These are phyloP conservation scores for Termitomyces sp. DNA, from an alignment of 768 basidiomycete species.

Conservation along the genomic window DNA sequence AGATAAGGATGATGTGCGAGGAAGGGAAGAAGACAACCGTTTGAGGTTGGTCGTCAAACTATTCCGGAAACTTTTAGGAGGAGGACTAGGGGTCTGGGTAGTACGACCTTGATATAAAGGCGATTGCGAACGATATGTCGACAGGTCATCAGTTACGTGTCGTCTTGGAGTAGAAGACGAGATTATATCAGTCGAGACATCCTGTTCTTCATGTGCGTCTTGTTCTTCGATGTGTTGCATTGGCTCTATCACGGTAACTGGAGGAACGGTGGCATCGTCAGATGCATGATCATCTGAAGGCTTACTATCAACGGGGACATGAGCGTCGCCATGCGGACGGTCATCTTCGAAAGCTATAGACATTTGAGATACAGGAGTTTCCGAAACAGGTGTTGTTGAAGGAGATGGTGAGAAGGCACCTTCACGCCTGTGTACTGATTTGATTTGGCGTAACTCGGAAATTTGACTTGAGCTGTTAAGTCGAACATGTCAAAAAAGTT, in stretches of 20 bases:
- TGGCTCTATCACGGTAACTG: conserved; percentile 31
- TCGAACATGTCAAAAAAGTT: conserved; percentile 5
- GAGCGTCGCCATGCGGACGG: conserved; percentile 4
- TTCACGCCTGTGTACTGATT: conserved; percentile 46
- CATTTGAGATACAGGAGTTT: conserved; percentile 6
- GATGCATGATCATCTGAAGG: not conserved
- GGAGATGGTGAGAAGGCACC: conserved; percentile 56
- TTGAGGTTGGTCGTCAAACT: conserved; percentile 41
- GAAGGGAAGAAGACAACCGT: conserved; percentile 48
- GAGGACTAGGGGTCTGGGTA: conserved; percentile 34
- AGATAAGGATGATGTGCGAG: conserved; percentile 61
- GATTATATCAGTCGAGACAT: conserved; percentile 9
- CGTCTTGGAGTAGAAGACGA: conserved; percentile 8
- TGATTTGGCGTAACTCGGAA: conserved; percentile 14
- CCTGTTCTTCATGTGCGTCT: not conserved
- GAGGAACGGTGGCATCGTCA: conserved; percentile 21
- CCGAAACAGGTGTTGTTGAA: conserved; percentile 11
- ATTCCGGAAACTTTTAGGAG: conserved; percentile 43
- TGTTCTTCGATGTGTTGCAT: conserved; percentile 13
- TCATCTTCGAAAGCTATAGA: conserved; percentile 1
- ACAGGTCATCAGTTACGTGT: conserved; percentile 14
- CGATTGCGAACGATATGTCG: conserved; percentile 11
- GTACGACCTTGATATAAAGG: conserved; percentile 14
- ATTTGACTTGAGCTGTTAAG: conserved; percentile 7
- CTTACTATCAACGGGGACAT: not conserved